Evolutionary conservation across 2,329 filamentous ascomycete species (phyloP).

Genomic region (Pezicula carpinea): DNA sequence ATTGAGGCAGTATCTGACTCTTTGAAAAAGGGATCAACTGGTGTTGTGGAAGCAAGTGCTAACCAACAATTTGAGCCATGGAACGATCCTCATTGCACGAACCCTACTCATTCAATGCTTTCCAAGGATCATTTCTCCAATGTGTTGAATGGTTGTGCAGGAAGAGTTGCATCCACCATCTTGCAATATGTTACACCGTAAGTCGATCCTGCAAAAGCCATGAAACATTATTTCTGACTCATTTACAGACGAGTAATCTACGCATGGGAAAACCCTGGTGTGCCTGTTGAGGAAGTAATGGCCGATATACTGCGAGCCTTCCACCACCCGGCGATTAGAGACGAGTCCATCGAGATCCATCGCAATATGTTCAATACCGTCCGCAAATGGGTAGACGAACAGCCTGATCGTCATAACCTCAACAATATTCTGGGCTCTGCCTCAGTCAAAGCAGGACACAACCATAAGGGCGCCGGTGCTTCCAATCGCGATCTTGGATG

Average conservation of each 20-base stretch:
- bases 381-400: slow-evolving; percentile 70
- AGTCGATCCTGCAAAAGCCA: slow-evolving; percentile 46
- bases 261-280: slow-evolving; percentile 84
- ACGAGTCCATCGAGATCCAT: slow-evolving; percentile 74
- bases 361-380: slow-evolving; percentile 86
- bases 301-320: slow-evolving; percentile 78
- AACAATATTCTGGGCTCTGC: slow-evolving; percentile 76
- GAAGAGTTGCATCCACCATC: slow-evolving; percentile 67
- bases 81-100: slow-evolving; percentile 68
- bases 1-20: slow-evolving; percentile 81
- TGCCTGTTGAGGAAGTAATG: slow-evolving; percentile 78
- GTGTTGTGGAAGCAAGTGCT: slow-evolving; percentile 62
- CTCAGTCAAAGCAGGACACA: slow-evolving; percentile 77
- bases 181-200: slow-evolving; percentile 82
- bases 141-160: slow-evolving; percentile 71
- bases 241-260: slow-evolving; percentile 68
- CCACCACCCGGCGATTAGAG: slow-evolving; percentile 82
- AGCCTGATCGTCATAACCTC: slow-evolving; percentile 62
- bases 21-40: slow-evolving; percentile 80
- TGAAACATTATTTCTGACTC: slow-evolving; percentile 17
- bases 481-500: slow-evolving; percentile 26
- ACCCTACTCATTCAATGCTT: slow-evolving; percentile 78
- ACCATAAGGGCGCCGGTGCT: slow-evolving; percentile 53
- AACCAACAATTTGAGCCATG: slow-evolving; percentile 76
- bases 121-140: slow-evolving; percentile 85